These are phyloP conservation scores for Cyclotella kingstonii DNA, from an alignment of 108 stramenopile species.

Conservation along the genomic window DNA sequence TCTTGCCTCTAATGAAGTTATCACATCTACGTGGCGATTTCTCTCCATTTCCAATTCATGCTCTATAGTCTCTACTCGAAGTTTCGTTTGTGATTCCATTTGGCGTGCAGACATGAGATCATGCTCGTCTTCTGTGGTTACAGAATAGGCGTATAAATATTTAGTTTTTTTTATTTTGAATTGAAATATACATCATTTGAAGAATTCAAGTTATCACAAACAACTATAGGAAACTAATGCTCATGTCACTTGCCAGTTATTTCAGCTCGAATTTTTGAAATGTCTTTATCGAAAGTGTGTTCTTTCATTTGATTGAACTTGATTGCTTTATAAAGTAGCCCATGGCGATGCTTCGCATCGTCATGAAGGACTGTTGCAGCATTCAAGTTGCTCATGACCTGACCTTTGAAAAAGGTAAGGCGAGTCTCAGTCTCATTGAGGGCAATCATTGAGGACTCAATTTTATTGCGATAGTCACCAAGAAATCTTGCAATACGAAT, in stretches of 20 bases:
- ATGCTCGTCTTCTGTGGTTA: conserved; percentile 15
- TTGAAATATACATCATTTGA: not conserved
- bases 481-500: conserved; percentile 48
- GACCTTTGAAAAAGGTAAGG: conserved; percentile 38
- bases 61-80: conserved; percentile 49
- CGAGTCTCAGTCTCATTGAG: conserved; percentile 39
- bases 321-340: conserved; percentile 43
- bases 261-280: conserved; percentile 37
- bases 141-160: not conserved
- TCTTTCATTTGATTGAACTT: conserved; percentile 35
- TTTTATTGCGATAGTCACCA: conserved; percentile 38
- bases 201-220: not conserved
- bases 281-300: conserved; percentile 38
- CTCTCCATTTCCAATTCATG: conserved; percentile 50
- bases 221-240: not conserved
- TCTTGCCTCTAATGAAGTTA: conserved; percentile 16
- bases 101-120: conserved; percentile 50
- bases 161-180: not conserved
- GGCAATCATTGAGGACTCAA: conserved; percentile 45
- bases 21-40: conserved; percentile 33
- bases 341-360: conserved; percentile 39
- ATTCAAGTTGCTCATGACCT: conserved; percentile 32
- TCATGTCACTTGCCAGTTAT: conserved; percentile 6
- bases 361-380: conserved; percentile 29
- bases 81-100: conserved; percentile 49